Base-by-base conservation (phyloP, 106 monocot genomes). In the Acorus gramineus region DNA sequence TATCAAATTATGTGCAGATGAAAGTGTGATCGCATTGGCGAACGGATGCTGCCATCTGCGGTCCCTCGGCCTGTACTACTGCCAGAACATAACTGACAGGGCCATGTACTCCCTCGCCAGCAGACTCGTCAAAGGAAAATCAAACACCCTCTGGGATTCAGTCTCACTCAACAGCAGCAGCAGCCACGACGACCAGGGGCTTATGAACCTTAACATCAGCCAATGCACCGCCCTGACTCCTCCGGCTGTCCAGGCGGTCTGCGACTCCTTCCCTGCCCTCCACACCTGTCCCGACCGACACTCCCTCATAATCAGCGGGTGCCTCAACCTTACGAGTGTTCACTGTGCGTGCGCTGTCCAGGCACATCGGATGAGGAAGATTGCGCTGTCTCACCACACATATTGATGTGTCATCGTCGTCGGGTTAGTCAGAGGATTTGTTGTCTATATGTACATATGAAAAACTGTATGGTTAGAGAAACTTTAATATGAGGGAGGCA, bases 161-260 rank as follows among this genome's bases (percentile, higher is more conserved):
- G 60, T 60, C 52, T 58, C 28, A 28, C 28, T 28, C 28, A 28
- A 28, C 28, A 28, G 28, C 28, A 28, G 49, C 4, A 69, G 66
- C 54, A 44, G 13, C 14, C 53, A 61, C 2, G 63, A 72, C 9
- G 64, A 76, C 3, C 79, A 86, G 46, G 96, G 96, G 12, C 73
- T 96, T 2, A 62, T 72, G 53, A 96, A 75, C 71, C 85, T 96
- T 7, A 96, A 96, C 82, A 85, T 96, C 55, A 88, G 91, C 75
- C 96, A 96, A 68, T 96, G 96, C 81, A 96, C 96, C 3, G 96
- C 91, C 3, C 60, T 96, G n/a, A 96, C 96, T 0, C 89, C 96
- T 9, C 80, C 82, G 1, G 95, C 95, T 0, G 96, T 96, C 3
- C 96, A 96, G 69, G 87, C 90, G 0, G 68, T 96, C 6, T 96